Conservation (phyloP, 305 asterid species). For the Ruellia speciosa region DNA sequence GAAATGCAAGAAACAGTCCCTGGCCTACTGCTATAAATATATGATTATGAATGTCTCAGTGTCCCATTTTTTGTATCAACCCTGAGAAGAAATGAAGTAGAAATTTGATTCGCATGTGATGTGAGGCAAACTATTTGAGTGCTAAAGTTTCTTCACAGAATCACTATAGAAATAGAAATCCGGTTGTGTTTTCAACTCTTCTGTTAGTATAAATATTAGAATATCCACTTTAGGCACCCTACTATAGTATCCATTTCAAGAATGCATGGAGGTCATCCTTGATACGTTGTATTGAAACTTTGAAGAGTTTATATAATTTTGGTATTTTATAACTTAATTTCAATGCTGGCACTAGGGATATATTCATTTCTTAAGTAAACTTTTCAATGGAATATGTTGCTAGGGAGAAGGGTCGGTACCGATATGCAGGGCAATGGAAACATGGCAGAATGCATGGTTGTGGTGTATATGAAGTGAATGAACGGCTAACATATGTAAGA, state of each 20-base stretch:
- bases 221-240: no score
- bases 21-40: background rate
- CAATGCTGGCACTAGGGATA: constrained; percentile 4
- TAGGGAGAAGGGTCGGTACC: constrained; percentile 94
- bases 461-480: constrained; percentile 90
- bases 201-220: no score
- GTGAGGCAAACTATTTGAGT: constrained; percentile 6
- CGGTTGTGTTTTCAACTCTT: background rate
- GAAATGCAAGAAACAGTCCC: background rate
- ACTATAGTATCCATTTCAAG: constrained; percentile 7
- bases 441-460: constrained; percentile 98
- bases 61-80: background rate
- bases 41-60: background rate
- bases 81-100: background rate
- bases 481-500: constrained; percentile 63
- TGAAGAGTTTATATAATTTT: constrained; percentile 4
- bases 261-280: constrained; percentile 9
- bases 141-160: background rate
- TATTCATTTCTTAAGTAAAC: constrained; percentile 15
- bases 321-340: background rate
- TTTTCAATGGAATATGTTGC: constrained; percentile 21
- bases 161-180: background rate
- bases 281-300: background rate
- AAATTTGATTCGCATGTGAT: background rate
- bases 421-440: constrained; percentile 98